Base-by-base conservation (phyloP, 805 yeast species). In the Yarrowia hollandica region DNA sequence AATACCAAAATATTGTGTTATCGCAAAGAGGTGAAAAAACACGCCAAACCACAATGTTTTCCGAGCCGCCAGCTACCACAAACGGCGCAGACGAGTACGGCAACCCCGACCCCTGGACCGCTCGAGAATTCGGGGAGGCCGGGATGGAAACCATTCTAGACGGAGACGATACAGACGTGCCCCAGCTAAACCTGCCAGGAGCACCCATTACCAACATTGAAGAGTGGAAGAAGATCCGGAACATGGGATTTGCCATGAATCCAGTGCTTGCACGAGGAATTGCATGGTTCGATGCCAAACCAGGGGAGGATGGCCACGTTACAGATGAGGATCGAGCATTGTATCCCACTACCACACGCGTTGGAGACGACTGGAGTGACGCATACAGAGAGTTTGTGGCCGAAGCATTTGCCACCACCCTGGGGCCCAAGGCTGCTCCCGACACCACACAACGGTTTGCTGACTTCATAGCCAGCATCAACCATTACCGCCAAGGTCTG, bases 241-340 rank as follows among this genome's bases (percentile, higher is more conserved):
- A 31, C 28, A 9, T 48, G 31, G 55, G 55, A 8, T 48, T 48
- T 15, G 55, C 33, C 16, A 31, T 33, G 55, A 15, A 48, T 12
- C 39, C 55, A 15, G 55, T 48, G 30, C 30, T 48, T n/a, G 38
- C 55, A 5, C 15, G 25, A 2, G 55, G 55, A 31, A 48, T 48
- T 33, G 55, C 55, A 12, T 48, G 55, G 55, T 31, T 48, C 18
- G 55, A 48, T 33, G 38, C 30, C 28, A 48, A 31, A 12, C 38
- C 55, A 6, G 30, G 18, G 3, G 39, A 21, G 11, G 30, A 22
- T 11, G 34, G 39, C 25, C 33, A 48, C n/a, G 38, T 39, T 22
- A 48, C 39, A 21, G 11, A 15, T n/a, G 26, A 48, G 22, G 55
- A 48, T 33, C 55, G 22, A 22, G 19, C 55, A 1, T 22, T 48